phyloP scores from a whole-genome alignment of 2,329 filamentous ascomycete genomes.

The Trematosphaeria pertusa region DNA sequence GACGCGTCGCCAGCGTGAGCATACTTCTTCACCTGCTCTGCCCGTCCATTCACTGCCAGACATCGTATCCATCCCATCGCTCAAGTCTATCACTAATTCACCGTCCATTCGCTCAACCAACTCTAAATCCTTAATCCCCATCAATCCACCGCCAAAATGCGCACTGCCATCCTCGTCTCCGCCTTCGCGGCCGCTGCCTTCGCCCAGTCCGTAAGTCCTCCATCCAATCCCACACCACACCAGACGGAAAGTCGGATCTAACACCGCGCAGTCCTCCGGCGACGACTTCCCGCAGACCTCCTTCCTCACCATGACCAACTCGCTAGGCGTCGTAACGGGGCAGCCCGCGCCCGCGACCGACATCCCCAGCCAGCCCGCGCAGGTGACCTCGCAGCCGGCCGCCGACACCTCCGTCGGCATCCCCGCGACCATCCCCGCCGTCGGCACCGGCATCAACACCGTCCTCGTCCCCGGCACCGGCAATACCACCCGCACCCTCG shows the following conservation, averaged over 20 bases:
- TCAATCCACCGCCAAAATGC: constrained; percentile 34
- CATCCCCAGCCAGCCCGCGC: constrained; percentile 33
- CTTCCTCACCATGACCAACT: constrained; percentile 41
- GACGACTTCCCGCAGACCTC: constrained; percentile 38
- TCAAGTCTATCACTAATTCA: no score
- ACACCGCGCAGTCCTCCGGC: constrained; percentile 24
- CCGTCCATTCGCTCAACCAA: constrained; percentile 11
- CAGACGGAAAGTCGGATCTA: constrained; percentile 7
- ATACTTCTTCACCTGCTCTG: no score
- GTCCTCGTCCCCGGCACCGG: constrained; percentile 33
- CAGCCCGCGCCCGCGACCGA: constrained; percentile 29
- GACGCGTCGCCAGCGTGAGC: no score
- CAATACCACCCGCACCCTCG: constrained; percentile 37
- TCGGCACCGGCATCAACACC: constrained; percentile 44
- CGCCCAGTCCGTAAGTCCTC: constrained; percentile 34
- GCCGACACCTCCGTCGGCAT: constrained; percentile 29
- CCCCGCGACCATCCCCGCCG: constrained; percentile 44
- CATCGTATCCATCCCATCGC: no score
- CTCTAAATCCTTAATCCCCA: constrained; percentile 6
- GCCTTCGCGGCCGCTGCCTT: constrained; percentile 38
- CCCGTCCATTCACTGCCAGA: no score
- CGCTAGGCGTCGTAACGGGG: constrained; percentile 44
- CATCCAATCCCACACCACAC: background rate
- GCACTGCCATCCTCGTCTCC: constrained; percentile 38
- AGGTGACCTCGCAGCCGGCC: constrained; percentile 31